Conservation (phyloP, 495 filamentous ascomycete genomes). For the Astrocystis sublimbata region DNA sequence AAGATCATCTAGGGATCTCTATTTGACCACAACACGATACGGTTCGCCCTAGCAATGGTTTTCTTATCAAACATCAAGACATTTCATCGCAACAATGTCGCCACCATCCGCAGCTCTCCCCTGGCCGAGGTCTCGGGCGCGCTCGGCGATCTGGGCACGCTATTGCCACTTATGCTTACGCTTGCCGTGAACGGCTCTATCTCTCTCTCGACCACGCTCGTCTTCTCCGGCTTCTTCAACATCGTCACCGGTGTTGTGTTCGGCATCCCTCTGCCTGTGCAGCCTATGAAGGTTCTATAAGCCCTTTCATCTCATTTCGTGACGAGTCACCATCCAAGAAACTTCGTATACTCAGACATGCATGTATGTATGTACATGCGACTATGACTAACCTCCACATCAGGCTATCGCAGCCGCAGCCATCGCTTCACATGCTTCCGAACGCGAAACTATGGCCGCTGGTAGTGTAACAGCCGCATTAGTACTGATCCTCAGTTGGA, state of each 20-base stretch:
- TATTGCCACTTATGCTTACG: constrained; percentile 85
- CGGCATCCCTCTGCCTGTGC: constrained; percentile 82
- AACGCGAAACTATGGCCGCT: constrained; percentile 71
- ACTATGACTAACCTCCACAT: constrained; percentile 26
- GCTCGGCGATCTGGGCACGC: constrained; percentile 86
- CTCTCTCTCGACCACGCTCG: constrained; percentile 76
- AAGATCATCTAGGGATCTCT: background rate
- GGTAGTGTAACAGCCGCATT: constrained; percentile 73
- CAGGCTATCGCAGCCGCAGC: constrained; percentile 87
- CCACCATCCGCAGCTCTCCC: constrained; percentile 51
- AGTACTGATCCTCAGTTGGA: constrained; percentile 74
- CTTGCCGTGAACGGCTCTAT: constrained; percentile 73
- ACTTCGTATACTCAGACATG: background rate
- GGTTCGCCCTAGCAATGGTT: constrained; percentile 17
- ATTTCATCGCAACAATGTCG: constrained; percentile 47
- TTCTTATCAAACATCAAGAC: constrained; percentile 33
- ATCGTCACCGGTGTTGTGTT: constrained; percentile 78
- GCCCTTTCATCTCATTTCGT: background rate
- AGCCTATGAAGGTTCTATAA: constrained; percentile 68
- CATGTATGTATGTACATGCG: background rate
- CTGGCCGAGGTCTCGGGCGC: constrained; percentile 85
- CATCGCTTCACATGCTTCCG: constrained; percentile 64
- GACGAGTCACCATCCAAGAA: background rate
- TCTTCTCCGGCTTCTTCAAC: constrained; percentile 87
- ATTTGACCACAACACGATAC: background rate